Evolutionary conservation across 805 yeast species (phyloP), one percentile per base, ranked within the genome.

Genomic region (Gaillardinia entomophila): DNA sequence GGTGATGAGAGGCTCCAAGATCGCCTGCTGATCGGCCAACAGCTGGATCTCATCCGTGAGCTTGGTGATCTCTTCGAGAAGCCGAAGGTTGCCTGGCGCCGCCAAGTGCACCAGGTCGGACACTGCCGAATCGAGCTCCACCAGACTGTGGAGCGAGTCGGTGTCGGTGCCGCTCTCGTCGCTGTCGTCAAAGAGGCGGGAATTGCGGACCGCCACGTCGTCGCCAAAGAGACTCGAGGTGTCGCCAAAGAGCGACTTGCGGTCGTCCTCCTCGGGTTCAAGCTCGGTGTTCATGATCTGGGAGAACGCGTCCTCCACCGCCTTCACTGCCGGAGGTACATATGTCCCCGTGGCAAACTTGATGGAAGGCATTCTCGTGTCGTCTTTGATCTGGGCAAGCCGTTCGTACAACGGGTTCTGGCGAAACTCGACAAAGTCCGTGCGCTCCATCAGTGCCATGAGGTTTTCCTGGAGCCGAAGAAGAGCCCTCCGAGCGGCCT

Each of bases 261-360:
- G 41, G 36, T 42, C 31, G 16, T 40, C 34, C 3, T 36, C 15
- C 15, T 10, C 16, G 29, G 13, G 4, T 10, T 27, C 36, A 6
- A 38, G 38, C 1, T 50, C 43, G 10, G 39, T 42, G 17, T 49
- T 57, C 70, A 74, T 73, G 22, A 81, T 79, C 40, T 78, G 75
- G 17, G 70, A 71, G 35, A 82, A 68, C 3, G 84, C 87, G 48
- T 74, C 77, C 46, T 79, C 84, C 13, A 81, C 82, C 0, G 86
- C 85, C 32, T 65, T 62, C 4, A 78, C 53, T 1, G 73, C 79
- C 12, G 54, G 62, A 3, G 68, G 66, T 6, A 19, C 10, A 6
- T 19, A 6, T 28, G 14, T 36, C 33, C 10, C n/a, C 12, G 12
- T 10, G 26, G 16, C 6, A 26, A 3, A 27, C 27, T 3, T 22